Percentiles rank a stretch among this genome's conserved stretches.
Evolutionary conservation across 2,329 filamentous ascomycete species (phyloP).

Genomic region (Aphanocladium album): DNA sequence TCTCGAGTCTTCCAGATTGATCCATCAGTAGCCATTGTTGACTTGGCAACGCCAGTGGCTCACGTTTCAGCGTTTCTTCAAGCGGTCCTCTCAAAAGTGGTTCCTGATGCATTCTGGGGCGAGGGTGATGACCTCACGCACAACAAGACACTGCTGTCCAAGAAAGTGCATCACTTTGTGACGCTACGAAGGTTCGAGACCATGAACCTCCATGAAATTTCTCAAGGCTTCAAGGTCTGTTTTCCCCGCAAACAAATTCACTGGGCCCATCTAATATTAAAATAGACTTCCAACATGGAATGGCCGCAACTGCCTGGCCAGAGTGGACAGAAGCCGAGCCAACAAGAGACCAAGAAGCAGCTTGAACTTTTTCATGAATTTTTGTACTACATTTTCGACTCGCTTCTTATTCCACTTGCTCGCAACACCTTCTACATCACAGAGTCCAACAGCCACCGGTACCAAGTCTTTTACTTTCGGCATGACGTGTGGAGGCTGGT

Average conservation of each 20-base stretch:
- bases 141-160: constrained; percentile 60
- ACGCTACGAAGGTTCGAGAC: constrained; percentile 74
- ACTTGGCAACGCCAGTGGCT: constrained; percentile 60
- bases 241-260: constrained; percentile 4
- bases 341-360: constrained; percentile 70
- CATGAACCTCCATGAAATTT: constrained; percentile 71
- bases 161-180: constrained; percentile 72
- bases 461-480: constrained; percentile 85
- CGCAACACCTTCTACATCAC: constrained; percentile 91
- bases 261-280: neutral
- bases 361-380: constrained; percentile 77
- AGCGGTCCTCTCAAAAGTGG: constrained; percentile 64
- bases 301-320: constrained; percentile 65
- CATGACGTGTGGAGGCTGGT: constrained; percentile 85
- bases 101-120: constrained; percentile 76
- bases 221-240: constrained; percentile 68
- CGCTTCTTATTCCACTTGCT: constrained; percentile 79
- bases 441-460: constrained; percentile 75
- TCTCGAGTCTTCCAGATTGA: neutral
- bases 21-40: constrained; percentile 44
- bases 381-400: constrained; percentile 90
- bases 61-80: constrained; percentile 84
- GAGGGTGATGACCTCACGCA: constrained; percentile 41
- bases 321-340: constrained; percentile 52
- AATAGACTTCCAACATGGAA: constrained; percentile 58